Conservation (phyloP, 495 filamentous ascomycete species). For the Aspergillus campestris region DNA sequence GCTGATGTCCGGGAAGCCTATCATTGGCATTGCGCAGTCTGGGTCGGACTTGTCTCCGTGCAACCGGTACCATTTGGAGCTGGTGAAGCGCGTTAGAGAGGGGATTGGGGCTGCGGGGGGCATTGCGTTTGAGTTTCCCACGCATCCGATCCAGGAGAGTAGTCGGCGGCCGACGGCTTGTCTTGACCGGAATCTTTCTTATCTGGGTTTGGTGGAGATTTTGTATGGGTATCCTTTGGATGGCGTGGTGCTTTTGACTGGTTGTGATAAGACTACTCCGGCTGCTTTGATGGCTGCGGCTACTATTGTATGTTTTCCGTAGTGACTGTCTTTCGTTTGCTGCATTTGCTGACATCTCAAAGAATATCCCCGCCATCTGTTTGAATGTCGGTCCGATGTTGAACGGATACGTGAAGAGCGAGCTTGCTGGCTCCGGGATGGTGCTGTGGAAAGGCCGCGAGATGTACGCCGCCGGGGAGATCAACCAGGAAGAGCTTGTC, state of each 20-base stretch:
- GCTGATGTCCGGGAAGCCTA: constrained; percentile 45
- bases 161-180: constrained; percentile 42
- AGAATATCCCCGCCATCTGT: constrained; percentile 49
- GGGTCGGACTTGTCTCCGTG: constrained; percentile 48
- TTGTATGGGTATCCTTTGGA: constrained; percentile 46
- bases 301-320: constrained; percentile 34
- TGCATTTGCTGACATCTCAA: not conserved
- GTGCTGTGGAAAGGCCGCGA: constrained; percentile 46
- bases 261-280: constrained; percentile 52
- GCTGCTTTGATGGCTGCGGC: constrained; percentile 49
- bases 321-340: not conserved
- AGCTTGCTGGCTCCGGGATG: constrained; percentile 37
- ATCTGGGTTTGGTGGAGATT: constrained; percentile 44
- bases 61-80: constrained; percentile 44
- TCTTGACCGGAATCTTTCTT: constrained; percentile 46
- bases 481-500: constrained; percentile 38
- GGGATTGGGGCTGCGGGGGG: constrained; percentile 46
- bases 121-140: constrained; percentile 49
- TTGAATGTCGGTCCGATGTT: constrained; percentile 50
- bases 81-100: constrained; percentile 45
- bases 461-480: constrained; percentile 43
- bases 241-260: constrained; percentile 46
- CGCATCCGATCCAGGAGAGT: constrained; percentile 49
- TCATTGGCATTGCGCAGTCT: constrained; percentile 49
- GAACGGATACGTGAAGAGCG: constrained; percentile 39